These are phyloP conservation scores for Pyrenopolyporus hunteri DNA, from an alignment of 495 filamentous ascomycete genomes.

Conservation along the genomic window DNA sequence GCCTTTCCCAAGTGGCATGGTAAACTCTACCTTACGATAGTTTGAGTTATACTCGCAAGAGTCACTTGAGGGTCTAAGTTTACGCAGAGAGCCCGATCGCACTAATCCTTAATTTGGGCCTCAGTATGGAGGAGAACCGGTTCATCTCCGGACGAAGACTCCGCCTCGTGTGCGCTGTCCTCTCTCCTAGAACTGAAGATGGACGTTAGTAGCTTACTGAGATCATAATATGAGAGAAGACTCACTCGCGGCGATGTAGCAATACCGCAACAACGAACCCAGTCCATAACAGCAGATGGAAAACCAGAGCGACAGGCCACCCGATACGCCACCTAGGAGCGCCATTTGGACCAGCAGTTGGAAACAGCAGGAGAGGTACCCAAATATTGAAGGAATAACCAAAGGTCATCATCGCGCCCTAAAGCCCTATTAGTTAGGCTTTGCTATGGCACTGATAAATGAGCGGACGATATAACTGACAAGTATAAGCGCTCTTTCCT, in stretches of 20 bases:
- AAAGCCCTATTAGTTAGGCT: not conserved
- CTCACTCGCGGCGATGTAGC: constrained; percentile 44
- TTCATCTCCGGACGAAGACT: constrained; percentile 20
- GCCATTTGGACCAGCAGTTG: constrained; percentile 51
- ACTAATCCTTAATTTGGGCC: constrained; percentile 12
- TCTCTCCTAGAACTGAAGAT: constrained; percentile 3
- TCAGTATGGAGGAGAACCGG: constrained; percentile 21
- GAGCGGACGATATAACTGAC: constrained; percentile 28
- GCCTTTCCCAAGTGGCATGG: too few relatives aligned
- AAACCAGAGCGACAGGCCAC: constrained; percentile 51
- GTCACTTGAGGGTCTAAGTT: too few relatives aligned
- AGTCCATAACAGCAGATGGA: constrained; percentile 51
- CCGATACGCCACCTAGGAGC: constrained; percentile 54
- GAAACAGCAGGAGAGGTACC: constrained; percentile 53
- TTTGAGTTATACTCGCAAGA: too few relatives aligned
- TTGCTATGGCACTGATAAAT: not conserved
- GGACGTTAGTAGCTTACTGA: not conserved
- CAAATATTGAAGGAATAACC: constrained; percentile 58
- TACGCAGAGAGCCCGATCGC: too few relatives aligned
- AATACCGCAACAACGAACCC: constrained; percentile 49
- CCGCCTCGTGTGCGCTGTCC: not conserved
- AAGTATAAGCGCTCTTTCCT: constrained; percentile 56
- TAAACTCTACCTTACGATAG: too few relatives aligned
- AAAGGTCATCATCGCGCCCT: constrained; percentile 59
- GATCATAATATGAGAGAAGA: not conserved